phyloP scores from a whole-genome alignment of 106 monocot genomes.

The Vanilla planifolia region DNA sequence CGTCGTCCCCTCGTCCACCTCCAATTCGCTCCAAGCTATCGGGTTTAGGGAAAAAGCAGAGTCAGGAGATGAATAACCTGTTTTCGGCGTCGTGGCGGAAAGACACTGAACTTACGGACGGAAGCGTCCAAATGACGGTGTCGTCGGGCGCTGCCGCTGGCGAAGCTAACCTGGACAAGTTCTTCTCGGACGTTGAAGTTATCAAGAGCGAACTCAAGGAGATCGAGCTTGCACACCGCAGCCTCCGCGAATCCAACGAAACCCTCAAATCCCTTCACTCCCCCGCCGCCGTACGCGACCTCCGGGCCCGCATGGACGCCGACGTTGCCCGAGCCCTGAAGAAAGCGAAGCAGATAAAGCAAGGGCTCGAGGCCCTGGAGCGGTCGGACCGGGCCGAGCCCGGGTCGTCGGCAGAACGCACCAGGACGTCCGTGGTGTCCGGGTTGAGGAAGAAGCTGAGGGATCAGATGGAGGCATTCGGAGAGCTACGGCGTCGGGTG shows the following conservation, averaged over 20 bases:
- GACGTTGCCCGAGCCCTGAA: conserved; percentile 29
- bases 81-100: conserved; percentile 17
- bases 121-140: conserved; percentile 7
- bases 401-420: conserved; percentile 34
- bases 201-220: conserved; percentile 27
- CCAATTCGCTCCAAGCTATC: background rate
- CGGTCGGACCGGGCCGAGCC: conserved; percentile 38
- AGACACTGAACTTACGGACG: background rate
- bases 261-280: conserved; percentile 22
- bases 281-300: conserved; percentile 18
- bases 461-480: conserved; percentile 38
- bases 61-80: conserved; percentile 17
- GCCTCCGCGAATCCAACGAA: conserved; percentile 30
- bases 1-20: background rate
- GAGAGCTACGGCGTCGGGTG: conserved; percentile 18
- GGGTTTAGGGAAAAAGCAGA: background rate
- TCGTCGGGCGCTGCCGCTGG: conserved; percentile 16
- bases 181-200: conserved; percentile 35
- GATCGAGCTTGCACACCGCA: conserved; percentile 19
- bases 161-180: conserved; percentile 25
- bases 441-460: conserved; percentile 32
- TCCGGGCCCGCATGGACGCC: conserved; percentile 32
- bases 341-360: conserved; percentile 36
- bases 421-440: conserved; percentile 35
- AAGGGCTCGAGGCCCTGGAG: conserved; percentile 36